Evolutionary conservation across 441 rosid species (phyloP).

Genomic region (Erodium moschatum): DNA sequence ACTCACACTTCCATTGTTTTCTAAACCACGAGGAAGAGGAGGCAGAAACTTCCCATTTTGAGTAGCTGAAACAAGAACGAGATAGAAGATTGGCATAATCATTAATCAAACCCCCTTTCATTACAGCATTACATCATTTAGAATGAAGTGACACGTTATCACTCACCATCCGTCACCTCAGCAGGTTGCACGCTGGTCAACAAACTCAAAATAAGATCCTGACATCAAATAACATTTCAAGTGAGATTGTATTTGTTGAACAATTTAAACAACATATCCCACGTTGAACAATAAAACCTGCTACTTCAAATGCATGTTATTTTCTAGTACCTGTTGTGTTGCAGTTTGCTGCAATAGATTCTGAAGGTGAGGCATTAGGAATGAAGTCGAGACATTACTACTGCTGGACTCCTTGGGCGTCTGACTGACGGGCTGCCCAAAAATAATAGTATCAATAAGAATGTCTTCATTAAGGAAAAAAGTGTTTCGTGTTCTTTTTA

Average conservation of each 20-base stretch:
- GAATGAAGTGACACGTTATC: constrained; percentile 16
- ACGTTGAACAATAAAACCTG: neutral
- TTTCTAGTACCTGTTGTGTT: constrained; percentile 63
- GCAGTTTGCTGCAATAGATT: constrained; percentile 80
- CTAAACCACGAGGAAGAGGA: constrained; percentile 51
- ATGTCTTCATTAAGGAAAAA: neutral
- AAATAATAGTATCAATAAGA: constrained; percentile 6
- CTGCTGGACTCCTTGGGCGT: constrained; percentile 46
- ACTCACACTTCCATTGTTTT: constrained; percentile 74
- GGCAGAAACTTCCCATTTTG: constrained; percentile 79
- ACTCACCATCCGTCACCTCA: constrained; percentile 62
- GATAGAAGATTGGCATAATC: constrained; percentile 8
- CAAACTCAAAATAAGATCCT: constrained; percentile 71
- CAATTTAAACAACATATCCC: neutral
- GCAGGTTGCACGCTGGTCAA: constrained; percentile 53
- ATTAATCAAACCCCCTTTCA: constrained; percentile 3
- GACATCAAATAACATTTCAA: constrained; percentile 22
- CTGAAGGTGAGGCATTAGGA: constrained; percentile 75
- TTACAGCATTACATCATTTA: constrained; percentile 11
- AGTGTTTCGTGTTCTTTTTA: too few species aligned
- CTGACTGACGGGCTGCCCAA: constrained; percentile 47
- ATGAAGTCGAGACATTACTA: constrained; percentile 33
- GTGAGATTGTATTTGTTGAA: constrained; percentile 4
- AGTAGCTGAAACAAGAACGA: constrained; percentile 36
- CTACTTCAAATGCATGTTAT: neutral